Percentiles rank a stretch among this genome's conserved stretches.
Evolutionary conservation across 2,329 filamentous ascomycete genomes (phyloP).

Genomic region (Fusarium pininemorale): DNA sequence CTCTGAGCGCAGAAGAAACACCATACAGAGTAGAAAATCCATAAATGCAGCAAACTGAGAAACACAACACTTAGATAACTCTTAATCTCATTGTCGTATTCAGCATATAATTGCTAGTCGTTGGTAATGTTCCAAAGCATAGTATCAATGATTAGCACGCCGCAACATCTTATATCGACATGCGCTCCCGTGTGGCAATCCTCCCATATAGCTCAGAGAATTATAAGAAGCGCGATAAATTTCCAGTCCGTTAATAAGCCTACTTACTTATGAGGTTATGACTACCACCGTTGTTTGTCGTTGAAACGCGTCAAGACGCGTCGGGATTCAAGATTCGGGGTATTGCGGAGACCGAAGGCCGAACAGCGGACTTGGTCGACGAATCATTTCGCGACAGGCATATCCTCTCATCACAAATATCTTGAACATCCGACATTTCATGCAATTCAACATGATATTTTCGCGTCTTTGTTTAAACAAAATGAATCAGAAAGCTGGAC

Average conservation of each 20-base stretch:
- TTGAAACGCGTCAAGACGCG: background rate
- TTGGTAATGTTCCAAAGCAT: too few species aligned
- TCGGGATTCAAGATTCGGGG: background rate
- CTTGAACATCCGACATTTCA: background rate
- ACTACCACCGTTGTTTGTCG: accelerated
- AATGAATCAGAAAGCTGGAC: too few species aligned
- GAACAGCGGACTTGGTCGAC: background rate
- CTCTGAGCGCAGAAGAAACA: background rate
- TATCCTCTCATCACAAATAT: background rate
- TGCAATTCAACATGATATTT: accelerated
- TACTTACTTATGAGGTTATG: too few species aligned
- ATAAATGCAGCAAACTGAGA: too few species aligned
- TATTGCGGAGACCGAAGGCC: background rate
- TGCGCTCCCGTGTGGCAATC: background rate
- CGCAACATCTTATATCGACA: accelerated
- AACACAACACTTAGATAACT: too few species aligned
- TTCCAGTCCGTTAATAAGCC: too few species aligned
- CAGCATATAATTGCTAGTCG: accelerated
- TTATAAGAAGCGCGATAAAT: background rate
- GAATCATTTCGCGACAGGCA: background rate
- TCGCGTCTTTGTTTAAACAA: too few species aligned
- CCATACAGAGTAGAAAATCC: too few species aligned
- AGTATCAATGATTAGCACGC: too few species aligned
- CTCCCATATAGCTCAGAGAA: accelerated
- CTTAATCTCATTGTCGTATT: accelerated